Conservation (phyloP, 345 rosid species). For the Eucalyptus melliodora region DNA sequence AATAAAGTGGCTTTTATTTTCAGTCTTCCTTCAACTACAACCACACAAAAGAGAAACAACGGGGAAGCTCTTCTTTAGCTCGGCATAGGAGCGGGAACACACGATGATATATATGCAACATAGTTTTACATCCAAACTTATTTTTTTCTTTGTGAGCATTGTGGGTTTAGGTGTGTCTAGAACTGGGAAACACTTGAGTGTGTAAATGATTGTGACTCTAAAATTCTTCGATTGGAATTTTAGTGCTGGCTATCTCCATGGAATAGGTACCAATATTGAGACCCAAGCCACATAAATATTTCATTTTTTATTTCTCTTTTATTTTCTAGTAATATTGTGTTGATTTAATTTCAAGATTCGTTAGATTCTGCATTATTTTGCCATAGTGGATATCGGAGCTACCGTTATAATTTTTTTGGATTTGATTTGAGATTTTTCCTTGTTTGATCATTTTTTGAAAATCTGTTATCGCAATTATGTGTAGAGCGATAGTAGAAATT, state of each 20-base stretch:
- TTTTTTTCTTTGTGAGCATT: background rate
- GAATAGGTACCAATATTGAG: background rate
- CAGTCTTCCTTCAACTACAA: background rate
- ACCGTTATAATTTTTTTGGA: too few relatives aligned
- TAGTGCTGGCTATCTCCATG: background rate
- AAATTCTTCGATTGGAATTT: too few relatives aligned
- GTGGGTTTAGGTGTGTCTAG: background rate
- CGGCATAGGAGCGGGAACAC: background rate
- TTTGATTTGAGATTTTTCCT: too few relatives aligned
- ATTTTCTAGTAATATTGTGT: too few relatives aligned
- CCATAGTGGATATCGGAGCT: rapidly evolving
- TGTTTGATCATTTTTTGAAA: background rate
- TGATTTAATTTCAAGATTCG: background rate
- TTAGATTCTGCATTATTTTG: too few relatives aligned
- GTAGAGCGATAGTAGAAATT: background rate
- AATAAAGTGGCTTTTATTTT: background rate
- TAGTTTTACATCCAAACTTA: background rate
- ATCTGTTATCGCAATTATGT: background rate
- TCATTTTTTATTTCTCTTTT: background rate
- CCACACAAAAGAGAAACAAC: background rate
- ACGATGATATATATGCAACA: too few relatives aligned
- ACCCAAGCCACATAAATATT: background rate
- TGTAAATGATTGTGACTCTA: background rate
- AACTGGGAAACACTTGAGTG: background rate
- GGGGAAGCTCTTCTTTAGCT: background rate